These are phyloP conservation scores for Epichloe amarillans DNA, from an alignment of 2,329 filamentous ascomycete species.

Conservation along the genomic window DNA sequence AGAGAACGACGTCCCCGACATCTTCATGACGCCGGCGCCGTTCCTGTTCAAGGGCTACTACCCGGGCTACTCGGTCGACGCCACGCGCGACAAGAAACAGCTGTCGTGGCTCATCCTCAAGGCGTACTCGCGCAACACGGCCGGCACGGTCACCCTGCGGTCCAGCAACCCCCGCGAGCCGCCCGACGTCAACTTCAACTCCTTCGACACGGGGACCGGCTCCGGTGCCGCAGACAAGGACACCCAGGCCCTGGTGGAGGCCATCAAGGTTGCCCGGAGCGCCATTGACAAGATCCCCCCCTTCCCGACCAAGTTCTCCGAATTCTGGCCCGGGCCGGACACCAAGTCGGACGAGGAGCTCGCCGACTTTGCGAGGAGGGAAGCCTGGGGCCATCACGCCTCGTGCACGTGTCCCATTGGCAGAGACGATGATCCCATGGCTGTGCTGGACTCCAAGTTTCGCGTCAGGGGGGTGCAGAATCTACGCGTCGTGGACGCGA, in stretches of 20 bases:
- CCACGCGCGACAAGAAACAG: not conserved
- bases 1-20: not conserved
- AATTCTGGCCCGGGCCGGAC: conserved; percentile 7
- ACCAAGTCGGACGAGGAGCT: conserved; percentile 12
- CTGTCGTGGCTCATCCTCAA: not conserved
- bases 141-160: conserved; percentile 46
- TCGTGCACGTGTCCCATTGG: conserved; percentile 43
- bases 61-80: not conserved
- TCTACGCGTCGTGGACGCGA: conserved; percentile 45
- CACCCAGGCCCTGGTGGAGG: conserved; percentile 24
- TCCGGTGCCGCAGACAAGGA: conserved; percentile 20
- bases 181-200: too few species aligned
- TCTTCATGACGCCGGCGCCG: not conserved
- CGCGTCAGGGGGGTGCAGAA: conserved; percentile 35
- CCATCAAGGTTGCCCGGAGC: conserved; percentile 23
- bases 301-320: conserved; percentile 31
- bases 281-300: conserved; percentile 39
- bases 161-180: conserved; percentile 24
- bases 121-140: not conserved
- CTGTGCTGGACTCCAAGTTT: conserved; percentile 41
- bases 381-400: conserved; percentile 44
- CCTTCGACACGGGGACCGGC: too few species aligned
- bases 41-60: not conserved
- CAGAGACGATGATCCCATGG: conserved; percentile 34
- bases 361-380: conserved; percentile 27